Conservation (phyloP, 2,329 filamentous ascomycete genomes). For the Chalara sp. region DNA sequence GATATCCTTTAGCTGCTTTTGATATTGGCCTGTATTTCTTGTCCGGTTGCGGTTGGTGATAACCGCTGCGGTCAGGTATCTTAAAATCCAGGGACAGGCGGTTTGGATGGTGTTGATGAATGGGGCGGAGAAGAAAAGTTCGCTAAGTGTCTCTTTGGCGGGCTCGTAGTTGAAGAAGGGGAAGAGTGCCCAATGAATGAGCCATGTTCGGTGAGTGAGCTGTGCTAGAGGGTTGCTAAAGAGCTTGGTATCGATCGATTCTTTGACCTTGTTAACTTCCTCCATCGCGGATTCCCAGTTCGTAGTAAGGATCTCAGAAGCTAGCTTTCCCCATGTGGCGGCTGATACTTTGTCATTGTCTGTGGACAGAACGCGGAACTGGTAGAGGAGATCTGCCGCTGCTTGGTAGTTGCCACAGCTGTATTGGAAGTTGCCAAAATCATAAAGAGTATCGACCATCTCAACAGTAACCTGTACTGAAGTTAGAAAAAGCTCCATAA, state of each 20-base stretch:
- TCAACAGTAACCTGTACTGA: slow-evolving; percentile 67
- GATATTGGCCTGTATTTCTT: slow-evolving; percentile 79
- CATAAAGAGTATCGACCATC: slow-evolving; percentile 93
- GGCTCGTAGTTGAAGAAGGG: slow-evolving; percentile 97
- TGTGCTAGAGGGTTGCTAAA: slow-evolving; percentile 96
- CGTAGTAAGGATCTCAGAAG: slow-evolving; percentile 87
- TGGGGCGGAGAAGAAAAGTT: slow-evolving; percentile 92
- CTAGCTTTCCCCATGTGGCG: slow-evolving; percentile 96
- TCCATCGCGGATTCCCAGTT: slow-evolving; percentile 94
- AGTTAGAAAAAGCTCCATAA: slow-evolving; percentile 8
- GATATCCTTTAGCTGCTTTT: slow-evolving; percentile 98
- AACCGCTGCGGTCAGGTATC: slow-evolving; percentile 89
- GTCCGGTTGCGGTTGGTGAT: slow-evolving; percentile 82
- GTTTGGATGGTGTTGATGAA: slow-evolving; percentile 99
- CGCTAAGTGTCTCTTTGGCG: slow-evolving; percentile 83
- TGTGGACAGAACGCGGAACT: slow-evolving; percentile 95
- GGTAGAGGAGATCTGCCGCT: slow-evolving; percentile 89
- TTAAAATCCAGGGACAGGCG: slow-evolving; percentile 89
- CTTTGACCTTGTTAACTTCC: slow-evolving; percentile 83
- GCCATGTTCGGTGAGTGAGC: slow-evolving; percentile 92
- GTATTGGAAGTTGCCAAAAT: slow-evolving; percentile 96
- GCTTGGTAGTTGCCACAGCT: slow-evolving; percentile 90
- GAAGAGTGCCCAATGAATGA: slow-evolving; percentile 98
- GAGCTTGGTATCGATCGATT: slow-evolving; percentile 86
- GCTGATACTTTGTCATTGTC: slow-evolving; percentile 96